Percentiles rank a stretch among this genome's conserved stretches.
Conservation (phyloP, 495 filamentous ascomycete genomes). For the Aspergillus baeticus region DNA sequence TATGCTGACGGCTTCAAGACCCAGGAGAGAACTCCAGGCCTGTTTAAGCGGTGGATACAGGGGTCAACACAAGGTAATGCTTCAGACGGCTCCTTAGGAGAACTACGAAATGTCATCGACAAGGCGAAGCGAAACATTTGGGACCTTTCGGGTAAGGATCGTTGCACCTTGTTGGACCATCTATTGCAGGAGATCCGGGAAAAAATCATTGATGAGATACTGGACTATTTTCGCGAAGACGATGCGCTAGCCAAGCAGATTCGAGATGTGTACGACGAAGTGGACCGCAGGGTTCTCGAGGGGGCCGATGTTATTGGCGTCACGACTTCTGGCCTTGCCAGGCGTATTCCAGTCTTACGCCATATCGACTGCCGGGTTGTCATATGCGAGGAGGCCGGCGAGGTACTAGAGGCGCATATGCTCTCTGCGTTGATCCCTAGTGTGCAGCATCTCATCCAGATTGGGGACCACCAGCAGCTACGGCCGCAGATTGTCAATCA, state of each 20-base stretch:
- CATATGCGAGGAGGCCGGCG: constrained; percentile 75
- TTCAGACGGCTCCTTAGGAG: neutral
- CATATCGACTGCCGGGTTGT: constrained; percentile 63
- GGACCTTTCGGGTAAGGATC: constrained; percentile 18
- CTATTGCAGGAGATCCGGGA: constrained; percentile 28
- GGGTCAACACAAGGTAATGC: neutral
- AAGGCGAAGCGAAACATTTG: constrained; percentile 1
- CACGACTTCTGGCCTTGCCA: constrained; percentile 72
- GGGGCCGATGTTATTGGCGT: constrained; percentile 62
- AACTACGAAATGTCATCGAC: neutral
- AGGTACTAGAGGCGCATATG: constrained; percentile 71
- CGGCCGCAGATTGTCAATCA: constrained; percentile 68
- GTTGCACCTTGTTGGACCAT: neutral
- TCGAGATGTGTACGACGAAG: neutral
- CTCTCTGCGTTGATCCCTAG: constrained; percentile 66
- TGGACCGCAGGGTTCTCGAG: constrained; percentile 21
- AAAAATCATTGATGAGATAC: constrained; percentile 48
- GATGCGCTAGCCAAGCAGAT: constrained; percentile 28
- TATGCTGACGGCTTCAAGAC: constrained; percentile 14
- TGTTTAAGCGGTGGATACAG: neutral
- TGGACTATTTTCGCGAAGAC: constrained; percentile 57
- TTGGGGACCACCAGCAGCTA: constrained; percentile 76
- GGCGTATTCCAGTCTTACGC: constrained; percentile 59
- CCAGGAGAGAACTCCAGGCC: neutral
- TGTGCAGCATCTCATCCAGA: constrained; percentile 70